These are phyloP conservation scores for Psidium guajava DNA, from an alignment of 345 rosid genomes.

Conservation along the genomic window DNA sequence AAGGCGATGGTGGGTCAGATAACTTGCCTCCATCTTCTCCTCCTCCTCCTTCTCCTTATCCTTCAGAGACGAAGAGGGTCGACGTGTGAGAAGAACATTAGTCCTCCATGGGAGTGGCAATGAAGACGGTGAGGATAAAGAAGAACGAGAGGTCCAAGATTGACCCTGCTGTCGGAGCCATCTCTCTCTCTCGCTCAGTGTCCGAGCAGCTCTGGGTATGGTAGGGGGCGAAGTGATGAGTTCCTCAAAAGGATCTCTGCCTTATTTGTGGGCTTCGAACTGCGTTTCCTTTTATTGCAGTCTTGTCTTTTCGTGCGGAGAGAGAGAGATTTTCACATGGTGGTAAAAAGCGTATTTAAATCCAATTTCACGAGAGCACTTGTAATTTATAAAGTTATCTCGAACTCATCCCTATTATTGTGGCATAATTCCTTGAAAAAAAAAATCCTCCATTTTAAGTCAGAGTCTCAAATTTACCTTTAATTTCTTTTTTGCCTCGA, in stretches of 20 bases:
- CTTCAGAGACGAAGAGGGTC: background rate
- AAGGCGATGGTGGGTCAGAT: background rate
- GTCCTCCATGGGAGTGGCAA: background rate
- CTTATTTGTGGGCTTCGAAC: background rate
- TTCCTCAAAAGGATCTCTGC: background rate
- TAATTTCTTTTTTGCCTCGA: no score
- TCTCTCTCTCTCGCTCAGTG: background rate
- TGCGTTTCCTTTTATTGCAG: background rate
- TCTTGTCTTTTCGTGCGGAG: background rate
- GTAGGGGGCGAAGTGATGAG: background rate
- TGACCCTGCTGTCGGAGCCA: background rate
- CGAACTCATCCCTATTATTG: background rate
- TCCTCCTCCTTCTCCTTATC: background rate
- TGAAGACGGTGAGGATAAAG: background rate
- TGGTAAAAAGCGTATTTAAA: background rate
- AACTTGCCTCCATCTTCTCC: background rate
- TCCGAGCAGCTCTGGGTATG: background rate
- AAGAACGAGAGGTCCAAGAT: background rate
- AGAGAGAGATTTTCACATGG: background rate
- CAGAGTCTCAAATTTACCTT: no score
- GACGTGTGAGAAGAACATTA: background rate
- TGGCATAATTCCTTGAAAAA: no score
- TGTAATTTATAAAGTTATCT: background rate
- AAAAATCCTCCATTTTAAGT: no score
- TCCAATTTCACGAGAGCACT: background rate